Conservation (phyloP, 768 basidiomycete genomes). For the Suillus plorans region DNA sequence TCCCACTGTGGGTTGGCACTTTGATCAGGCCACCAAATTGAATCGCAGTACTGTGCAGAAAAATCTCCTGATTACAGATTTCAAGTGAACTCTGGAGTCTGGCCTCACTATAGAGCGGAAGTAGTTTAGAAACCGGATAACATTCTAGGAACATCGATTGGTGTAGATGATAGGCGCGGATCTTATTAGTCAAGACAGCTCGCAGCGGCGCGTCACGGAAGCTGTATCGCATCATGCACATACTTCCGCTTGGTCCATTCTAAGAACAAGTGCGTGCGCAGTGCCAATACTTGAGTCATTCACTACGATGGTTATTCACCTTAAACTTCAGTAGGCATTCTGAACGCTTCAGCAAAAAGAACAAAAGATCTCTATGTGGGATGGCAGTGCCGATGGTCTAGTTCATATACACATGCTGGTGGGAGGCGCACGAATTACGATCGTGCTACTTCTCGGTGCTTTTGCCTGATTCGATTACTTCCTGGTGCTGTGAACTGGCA, state of each 20-base stretch:
- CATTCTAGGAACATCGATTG: not conserved
- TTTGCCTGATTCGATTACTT: not conserved
- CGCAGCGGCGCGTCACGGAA: not conserved
- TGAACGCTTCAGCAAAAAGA: not conserved
- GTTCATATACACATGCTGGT: not conserved
- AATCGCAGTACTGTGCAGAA: not conserved
- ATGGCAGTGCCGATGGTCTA: not conserved
- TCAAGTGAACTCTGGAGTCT: not conserved
- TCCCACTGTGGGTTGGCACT: not conserved
- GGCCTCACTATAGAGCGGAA: not conserved
- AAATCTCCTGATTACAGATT: not conserved
- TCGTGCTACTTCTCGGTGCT: constrained; percentile 1
- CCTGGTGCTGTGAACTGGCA: constrained; percentile 23
- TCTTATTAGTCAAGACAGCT: not conserved
- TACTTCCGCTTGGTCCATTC: not conserved
- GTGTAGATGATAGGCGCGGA: not conserved
- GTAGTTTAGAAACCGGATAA: not conserved
- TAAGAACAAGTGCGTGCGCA: not conserved
- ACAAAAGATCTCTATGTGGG: not conserved
- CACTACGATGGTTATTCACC: not conserved
- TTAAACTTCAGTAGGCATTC: not conserved
- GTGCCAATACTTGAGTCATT: not conserved
- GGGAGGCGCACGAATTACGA: not conserved
- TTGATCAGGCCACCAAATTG: not conserved
- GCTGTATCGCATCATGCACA: not conserved